phyloP scores from a whole-genome alignment of 1,139 yeast species.

The Kodamaea fungicola region DNA sequence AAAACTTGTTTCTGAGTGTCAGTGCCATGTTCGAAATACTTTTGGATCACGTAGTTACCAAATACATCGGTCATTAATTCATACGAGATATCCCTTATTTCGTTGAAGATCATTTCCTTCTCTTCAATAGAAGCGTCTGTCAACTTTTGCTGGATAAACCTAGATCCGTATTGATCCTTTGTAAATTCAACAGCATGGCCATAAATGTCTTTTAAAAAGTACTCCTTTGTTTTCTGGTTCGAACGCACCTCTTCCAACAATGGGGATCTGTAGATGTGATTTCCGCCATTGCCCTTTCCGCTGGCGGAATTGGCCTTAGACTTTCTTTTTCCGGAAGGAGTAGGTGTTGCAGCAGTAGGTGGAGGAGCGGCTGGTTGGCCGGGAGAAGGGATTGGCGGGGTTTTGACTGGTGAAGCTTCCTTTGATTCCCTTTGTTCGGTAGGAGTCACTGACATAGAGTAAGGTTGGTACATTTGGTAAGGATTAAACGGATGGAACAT shows the following conservation, averaged over 20 bases:
- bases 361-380: constrained; percentile 5
- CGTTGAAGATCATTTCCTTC: constrained; percentile 79
- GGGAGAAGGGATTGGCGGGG: constrained; percentile 3
- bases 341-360: constrained; percentile 1
- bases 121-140: constrained; percentile 63
- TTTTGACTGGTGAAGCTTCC: not conserved
- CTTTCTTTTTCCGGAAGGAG: constrained; percentile 8
- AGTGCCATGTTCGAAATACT: constrained; percentile 82
- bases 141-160: constrained; percentile 89
- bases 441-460: constrained; percentile 22
- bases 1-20: constrained; percentile 66
- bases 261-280: constrained; percentile 68
- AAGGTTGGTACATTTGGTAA: constrained; percentile 39
- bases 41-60: constrained; percentile 96
- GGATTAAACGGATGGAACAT: constrained; percentile 52
- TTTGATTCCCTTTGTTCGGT: constrained; percentile 8
- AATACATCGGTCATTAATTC: constrained; percentile 95
- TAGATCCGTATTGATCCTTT: constrained; percentile 94
- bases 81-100: constrained; percentile 69
- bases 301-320: constrained; percentile 4
- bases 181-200: constrained; percentile 92
- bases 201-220: constrained; percentile 66
- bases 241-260: constrained; percentile 82
- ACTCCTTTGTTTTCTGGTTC: constrained; percentile 59
- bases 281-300: constrained; percentile 19